Conservation (phyloP, 2,329 filamentous ascomycete species). For the Colletotrichum tropicale region DNA sequence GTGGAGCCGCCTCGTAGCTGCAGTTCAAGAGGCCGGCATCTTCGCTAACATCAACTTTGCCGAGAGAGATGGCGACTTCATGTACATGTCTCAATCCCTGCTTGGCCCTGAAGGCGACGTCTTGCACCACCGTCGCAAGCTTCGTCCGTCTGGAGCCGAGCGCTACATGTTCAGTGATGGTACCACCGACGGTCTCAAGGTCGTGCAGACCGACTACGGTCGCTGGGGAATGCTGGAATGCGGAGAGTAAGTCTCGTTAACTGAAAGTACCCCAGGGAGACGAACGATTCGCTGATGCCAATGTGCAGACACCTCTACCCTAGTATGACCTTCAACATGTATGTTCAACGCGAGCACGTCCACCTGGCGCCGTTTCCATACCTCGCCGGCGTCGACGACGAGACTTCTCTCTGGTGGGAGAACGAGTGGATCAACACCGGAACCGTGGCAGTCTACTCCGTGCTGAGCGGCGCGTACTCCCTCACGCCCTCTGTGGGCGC, state of each 20-base stretch:
- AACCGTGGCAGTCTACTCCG: not conserved
- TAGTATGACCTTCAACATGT: constrained; percentile 8
- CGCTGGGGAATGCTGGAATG: constrained; percentile 51
- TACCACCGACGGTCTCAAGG: constrained; percentile 38
- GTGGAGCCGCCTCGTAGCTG: not conserved
- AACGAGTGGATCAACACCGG: not conserved
- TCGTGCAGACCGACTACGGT: constrained; percentile 42
- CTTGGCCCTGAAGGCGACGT: constrained; percentile 45
- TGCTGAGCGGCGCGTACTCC: not conserved
- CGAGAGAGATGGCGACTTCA: constrained; percentile 37
- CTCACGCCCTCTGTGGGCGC: not conserved
- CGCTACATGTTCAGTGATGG: constrained; percentile 54
- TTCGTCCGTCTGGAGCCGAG: constrained; percentile 59
- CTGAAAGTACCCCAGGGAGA: not conserved
- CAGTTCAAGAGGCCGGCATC: not conserved
- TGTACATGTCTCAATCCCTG: constrained; percentile 52
- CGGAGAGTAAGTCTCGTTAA: constrained; percentile 41
- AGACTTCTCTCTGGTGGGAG: not conserved
- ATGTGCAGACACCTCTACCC: not conserved
- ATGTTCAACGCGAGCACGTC: not conserved
- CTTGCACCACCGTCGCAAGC: constrained; percentile 45
- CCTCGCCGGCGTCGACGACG: not conserved
- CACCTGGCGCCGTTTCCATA: not conserved
- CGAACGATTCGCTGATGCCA: not conserved
- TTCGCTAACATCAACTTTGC: constrained; percentile 32